Conservation (phyloP, 2,329 filamentous ascomycete species). For the Colletotrichum sublineola region DNA sequence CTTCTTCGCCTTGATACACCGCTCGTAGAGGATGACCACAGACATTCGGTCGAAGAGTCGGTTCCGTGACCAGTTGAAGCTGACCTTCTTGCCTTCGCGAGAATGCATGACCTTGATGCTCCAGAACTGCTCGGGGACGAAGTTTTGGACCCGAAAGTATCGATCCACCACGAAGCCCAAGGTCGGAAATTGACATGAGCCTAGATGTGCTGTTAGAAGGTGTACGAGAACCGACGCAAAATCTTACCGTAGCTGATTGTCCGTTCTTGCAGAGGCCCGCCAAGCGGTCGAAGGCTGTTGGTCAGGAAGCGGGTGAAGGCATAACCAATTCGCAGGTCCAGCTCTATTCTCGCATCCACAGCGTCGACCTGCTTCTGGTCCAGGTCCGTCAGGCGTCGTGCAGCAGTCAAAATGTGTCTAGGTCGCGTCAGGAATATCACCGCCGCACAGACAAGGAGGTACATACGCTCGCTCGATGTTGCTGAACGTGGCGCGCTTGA, state of each 20-base stretch:
- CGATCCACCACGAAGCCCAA: slow-evolving; percentile 97
- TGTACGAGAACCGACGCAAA: background rate
- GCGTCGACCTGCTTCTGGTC: slow-evolving; percentile 91
- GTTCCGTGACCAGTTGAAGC: slow-evolving; percentile 85
- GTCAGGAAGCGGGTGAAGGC: slow-evolving; percentile 93
- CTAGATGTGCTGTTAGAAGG: slow-evolving; percentile 56
- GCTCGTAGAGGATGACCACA: slow-evolving; percentile 85
- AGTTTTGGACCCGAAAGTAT: slow-evolving; percentile 94
- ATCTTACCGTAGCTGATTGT: slow-evolving; percentile 83
- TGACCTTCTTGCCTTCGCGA: slow-evolving; percentile 82
- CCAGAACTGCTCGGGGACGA: slow-evolving; percentile 94
- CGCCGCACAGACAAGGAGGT: background rate
- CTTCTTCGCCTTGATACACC: slow-evolving; percentile 80
- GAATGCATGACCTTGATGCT: slow-evolving; percentile 86
- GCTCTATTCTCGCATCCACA: slow-evolving; percentile 88
- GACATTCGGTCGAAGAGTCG: slow-evolving; percentile 90
- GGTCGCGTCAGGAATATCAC: slow-evolving; percentile 26
- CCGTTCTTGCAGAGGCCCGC: slow-evolving; percentile 73
- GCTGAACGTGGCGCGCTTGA: slow-evolving; percentile 92
- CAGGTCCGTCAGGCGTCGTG: slow-evolving; percentile 79
- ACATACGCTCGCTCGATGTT: slow-evolving; percentile 91
- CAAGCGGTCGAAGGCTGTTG: slow-evolving; percentile 78
- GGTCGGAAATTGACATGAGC: slow-evolving; percentile 96
- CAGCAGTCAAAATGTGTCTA: slow-evolving; percentile 89
- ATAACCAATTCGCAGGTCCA: slow-evolving; percentile 92